These are phyloP conservation scores for Pouteria glomerata DNA, from an alignment of 148 eudicot species.

Conservation along the genomic window DNA sequence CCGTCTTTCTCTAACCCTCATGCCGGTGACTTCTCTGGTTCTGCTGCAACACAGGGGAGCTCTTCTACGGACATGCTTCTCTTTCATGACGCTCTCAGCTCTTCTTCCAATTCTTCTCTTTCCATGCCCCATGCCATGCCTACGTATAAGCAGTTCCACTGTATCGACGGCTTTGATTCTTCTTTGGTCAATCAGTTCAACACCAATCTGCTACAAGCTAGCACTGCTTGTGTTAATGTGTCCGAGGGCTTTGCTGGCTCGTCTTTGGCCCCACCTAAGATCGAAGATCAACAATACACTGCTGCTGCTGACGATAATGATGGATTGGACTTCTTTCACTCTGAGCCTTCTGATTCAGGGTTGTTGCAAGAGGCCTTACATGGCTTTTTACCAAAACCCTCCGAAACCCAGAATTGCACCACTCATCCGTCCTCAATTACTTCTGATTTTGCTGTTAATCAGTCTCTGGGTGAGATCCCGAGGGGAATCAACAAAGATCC, in stretches of 20 bases:
- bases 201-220: neutral
- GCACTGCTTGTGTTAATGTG: neutral
- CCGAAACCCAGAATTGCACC: neutral
- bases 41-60: conserved; percentile 6
- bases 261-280: neutral
- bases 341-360: conserved; percentile 47
- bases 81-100: conserved; percentile 17
- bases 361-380: conserved; percentile 37
- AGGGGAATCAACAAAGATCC: neutral
- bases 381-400: conserved; percentile 51
- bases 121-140: neutral
- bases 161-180: conserved; percentile 1
- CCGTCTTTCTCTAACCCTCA: neutral
- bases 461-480: neutral
- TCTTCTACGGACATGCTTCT: conserved; percentile 21
- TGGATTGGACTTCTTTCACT: conserved; percentile 29
- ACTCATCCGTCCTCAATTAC: neutral
- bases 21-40: conserved; percentile 1
- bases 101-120: neutral
- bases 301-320: neutral
- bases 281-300: neutral
- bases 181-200: neutral
- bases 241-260: neutral
- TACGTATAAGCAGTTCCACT: neutral
- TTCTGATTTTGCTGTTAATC: neutral